Conservation (phyloP, 2,329 filamentous ascomycete genomes). For the Xylariaceae sp. region DNA sequence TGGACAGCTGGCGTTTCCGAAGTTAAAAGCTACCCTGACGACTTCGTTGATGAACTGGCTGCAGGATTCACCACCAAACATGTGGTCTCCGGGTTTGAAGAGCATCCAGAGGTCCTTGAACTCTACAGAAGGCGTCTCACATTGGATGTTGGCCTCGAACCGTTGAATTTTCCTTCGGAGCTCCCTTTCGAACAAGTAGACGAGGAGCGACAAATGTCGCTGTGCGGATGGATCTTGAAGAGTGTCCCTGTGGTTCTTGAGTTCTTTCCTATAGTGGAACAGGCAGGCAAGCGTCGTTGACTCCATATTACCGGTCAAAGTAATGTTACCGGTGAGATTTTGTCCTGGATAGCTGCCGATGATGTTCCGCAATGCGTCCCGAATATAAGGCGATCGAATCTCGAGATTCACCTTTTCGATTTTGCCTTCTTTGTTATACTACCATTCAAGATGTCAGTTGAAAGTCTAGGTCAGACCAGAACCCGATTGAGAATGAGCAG, state of each 20-base stretch:
- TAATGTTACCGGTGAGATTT: conserved; percentile 15
- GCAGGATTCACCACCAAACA: conserved; percentile 2
- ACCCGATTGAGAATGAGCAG: background rate
- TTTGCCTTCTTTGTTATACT: conserved; percentile 1
- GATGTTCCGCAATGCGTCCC: conserved; percentile 8
- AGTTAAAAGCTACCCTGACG: background rate
- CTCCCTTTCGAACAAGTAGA: conserved; percentile 9
- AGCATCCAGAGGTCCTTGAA: conserved; percentile 27
- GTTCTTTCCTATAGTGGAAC: conserved; percentile 17
- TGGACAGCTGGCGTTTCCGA: background rate
- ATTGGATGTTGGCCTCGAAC: conserved; percentile 14
- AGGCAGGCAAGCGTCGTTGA: conserved; percentile 6
- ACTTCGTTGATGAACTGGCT: conserved; percentile 13
- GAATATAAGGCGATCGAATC: conserved; percentile 14
- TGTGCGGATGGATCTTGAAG: conserved; percentile 4
- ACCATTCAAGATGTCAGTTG: background rate
- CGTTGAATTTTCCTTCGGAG: conserved; percentile 12
- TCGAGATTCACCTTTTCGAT: conserved; percentile 24
- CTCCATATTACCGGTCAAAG: conserved; percentile 11
- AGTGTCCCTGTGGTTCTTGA: conserved; percentile 1
- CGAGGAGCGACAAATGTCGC: conserved; percentile 6
- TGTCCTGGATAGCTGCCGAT: conserved; percentile 13
- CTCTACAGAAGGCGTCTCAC: conserved; percentile 7
- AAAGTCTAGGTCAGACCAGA: background rate
- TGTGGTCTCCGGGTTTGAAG: conserved; percentile 18